phyloP scores from a whole-genome alignment of 2,329 filamentous ascomycete genomes.

The Lasiodiplodia gonubiensis region DNA sequence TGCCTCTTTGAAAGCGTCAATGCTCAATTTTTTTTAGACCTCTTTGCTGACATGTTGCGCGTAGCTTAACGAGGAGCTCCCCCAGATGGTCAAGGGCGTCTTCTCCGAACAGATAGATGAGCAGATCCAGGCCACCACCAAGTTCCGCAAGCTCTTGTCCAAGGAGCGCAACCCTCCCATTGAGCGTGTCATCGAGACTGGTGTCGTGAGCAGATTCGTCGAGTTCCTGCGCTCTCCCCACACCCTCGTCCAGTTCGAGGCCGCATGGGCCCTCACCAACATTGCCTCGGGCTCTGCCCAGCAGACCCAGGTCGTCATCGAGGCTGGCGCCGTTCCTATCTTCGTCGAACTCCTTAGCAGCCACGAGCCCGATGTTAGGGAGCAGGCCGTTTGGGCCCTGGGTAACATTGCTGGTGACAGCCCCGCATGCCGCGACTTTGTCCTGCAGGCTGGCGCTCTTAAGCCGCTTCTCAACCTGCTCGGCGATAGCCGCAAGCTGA shows the following conservation, averaged over 20 bases:
- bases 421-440: constrained; percentile 95
- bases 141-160: constrained; percentile 96
- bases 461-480: constrained; percentile 88
- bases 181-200: constrained; percentile 98
- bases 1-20: constrained; percentile 3
- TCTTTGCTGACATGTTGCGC: constrained; percentile 1
- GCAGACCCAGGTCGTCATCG: constrained; percentile 98
- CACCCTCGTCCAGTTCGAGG: constrained; percentile 98
- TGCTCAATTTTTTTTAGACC: not conserved
- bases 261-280: constrained; percentile 98
- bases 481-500: constrained; percentile 96
- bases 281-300: constrained; percentile 96
- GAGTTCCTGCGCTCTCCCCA: constrained; percentile 98
- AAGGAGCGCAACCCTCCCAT: constrained; percentile 99
- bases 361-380: constrained; percentile 95
- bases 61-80: constrained; percentile 95
- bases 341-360: constrained; percentile 96
- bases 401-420: constrained; percentile 99
- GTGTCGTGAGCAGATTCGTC: constrained; percentile 95
- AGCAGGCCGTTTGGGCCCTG: constrained; percentile 97
- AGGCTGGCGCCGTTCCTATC: constrained; percentile 96
- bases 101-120: constrained; percentile 99
- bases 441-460: constrained; percentile 87
- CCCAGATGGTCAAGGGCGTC: constrained; percentile 96
- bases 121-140: constrained; percentile 96